Evolutionary conservation across 1,284 basidiomycete species (phyloP), one percentile per base, ranked within the genome.

Genomic region (Wolfiporia cocos): DNA sequence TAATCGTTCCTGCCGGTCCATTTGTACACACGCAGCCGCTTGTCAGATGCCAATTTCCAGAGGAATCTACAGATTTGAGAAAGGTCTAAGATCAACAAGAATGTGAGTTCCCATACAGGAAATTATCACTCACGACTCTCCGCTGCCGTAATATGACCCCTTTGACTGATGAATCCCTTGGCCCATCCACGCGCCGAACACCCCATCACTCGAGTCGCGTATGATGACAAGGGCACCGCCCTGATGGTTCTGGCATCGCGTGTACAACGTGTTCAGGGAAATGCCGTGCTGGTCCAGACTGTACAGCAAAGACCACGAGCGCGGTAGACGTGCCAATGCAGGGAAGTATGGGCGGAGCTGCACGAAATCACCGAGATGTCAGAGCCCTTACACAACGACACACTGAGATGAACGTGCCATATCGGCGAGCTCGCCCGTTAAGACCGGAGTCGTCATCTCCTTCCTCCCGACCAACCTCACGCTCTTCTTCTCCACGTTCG

Each of bases 241-340:
- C 12, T 43, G 42, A 42, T 63, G 58, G 22, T 49, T 41, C 44
- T 76, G 79, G 37, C 85, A 85, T 2, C 76, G 73, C 2, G 76
- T 56, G 58, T 94, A 95, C 1, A 98, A 73, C 0, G 95, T 97
- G 30, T 86, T 79, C 9, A 98, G 70, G 7, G 91, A 94, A 35
- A 94, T 92, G 0, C 95, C 95, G 50, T 98, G 90, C 59, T 97
- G 93, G 56, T 99, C 95, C 14, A 96, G 70, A 9, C 91, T 94
- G 65, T 97, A 98, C 1, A 97, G 65, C 3, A 98, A 70, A 1
- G 76, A 77, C 95, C 95, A 98, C n/a, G 73, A 67, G 5, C 74
- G 71, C 0, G 87, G 76, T 4, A 98, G 75, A 3, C 88, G 81
- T 14, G 85, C 74, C 14, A 96, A 74, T 0, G 92, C 81, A 0